A percentile compares a stretch with the other conserved stretches of the same genome.
Evolutionary conservation across 352 stramenopile species (phyloP).

Genomic region (Elongisporangium undulatum): DNA sequence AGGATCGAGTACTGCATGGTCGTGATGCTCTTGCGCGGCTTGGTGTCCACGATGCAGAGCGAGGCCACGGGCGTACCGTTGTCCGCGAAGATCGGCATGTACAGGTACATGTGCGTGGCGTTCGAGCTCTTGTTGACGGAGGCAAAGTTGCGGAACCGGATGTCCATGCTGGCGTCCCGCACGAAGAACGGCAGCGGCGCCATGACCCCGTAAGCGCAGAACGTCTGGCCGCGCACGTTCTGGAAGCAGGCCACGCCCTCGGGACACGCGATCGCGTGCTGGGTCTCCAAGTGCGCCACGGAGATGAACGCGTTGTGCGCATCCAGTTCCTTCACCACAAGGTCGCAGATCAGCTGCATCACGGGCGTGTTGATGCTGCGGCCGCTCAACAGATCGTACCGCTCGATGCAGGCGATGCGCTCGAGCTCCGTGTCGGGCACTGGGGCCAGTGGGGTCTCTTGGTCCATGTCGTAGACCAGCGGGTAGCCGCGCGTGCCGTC

Average conservation of each 20-base stretch:
- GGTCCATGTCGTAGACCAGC: conserved; percentile 38
- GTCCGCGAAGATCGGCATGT: conserved; percentile 27
- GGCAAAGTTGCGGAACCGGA: conserved; percentile 49
- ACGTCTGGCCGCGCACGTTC: conserved; percentile 21
- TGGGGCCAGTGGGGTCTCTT: conserved; percentile 22
- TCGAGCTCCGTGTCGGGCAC: conserved; percentile 18
- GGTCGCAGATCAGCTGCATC: conserved; percentile 42
- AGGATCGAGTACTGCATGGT: conserved; percentile 60
- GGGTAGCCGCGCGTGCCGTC: conserved; percentile 36
- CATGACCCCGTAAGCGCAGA: conserved; percentile 33
- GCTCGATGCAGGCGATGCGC: conserved; percentile 23
- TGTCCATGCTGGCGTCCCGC: conserved; percentile 35
- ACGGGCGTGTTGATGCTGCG: conserved; percentile 22
- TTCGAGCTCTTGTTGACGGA: conserved; percentile 23
- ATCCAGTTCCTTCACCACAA: conserved; percentile 50
- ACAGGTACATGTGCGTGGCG: conserved; percentile 29
- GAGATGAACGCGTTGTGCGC: conserved; percentile 26
- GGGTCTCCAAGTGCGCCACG: conserved; percentile 22
- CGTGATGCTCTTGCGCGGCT: conserved; percentile 39
- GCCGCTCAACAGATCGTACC: conserved; percentile 15
- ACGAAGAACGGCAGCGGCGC: conserved; percentile 34
- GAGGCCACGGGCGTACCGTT: conserved; percentile 24
- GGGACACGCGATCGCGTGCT: conserved; percentile 15
- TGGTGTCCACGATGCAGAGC: conserved; percentile 40
- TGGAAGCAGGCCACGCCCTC: conserved; percentile 11